A percentile compares a stretch with the other conserved stretches of the same genome.
These are phyloP conservation scores for Sphagnum contortum DNA, from an alignment of 225 moss, liverwort and hornwort genomes.

Conservation along the genomic window DNA sequence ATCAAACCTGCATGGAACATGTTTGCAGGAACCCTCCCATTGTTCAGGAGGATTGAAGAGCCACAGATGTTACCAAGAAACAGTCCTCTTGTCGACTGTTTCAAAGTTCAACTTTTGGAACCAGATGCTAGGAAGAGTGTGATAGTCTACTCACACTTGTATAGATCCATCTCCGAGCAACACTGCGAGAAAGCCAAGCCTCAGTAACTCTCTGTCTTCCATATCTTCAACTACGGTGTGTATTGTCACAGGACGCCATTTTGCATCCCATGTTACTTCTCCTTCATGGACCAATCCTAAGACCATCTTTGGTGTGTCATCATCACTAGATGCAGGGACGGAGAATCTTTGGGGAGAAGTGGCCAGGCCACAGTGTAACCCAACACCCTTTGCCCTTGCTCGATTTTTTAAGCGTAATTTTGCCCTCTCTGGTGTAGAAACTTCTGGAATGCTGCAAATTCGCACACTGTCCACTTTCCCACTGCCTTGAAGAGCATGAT, in stretches of 20 bases:
- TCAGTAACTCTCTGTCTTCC: slow-evolving; percentile 52
- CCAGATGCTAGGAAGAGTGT: too few species aligned
- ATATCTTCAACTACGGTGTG: slow-evolving; percentile 4
- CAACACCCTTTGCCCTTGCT: slow-evolving; percentile 29
- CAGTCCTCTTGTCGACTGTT: neutral
- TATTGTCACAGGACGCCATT: slow-evolving; percentile 66
- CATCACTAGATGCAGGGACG: slow-evolving; percentile 14
- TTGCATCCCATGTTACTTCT: slow-evolving; percentile 90
- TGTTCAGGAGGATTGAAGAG: neutral
- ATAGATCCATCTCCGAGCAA: slow-evolving; percentile 86
- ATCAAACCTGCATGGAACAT: slow-evolving; percentile 53
- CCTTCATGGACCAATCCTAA: slow-evolving; percentile 77
- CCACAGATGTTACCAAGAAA: neutral
- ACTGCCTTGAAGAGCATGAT: too few species aligned
- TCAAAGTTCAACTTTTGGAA: too few species aligned
- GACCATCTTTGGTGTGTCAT: slow-evolving; percentile 47
- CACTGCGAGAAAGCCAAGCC: slow-evolving; percentile 75
- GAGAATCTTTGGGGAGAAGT: slow-evolving; percentile 12
- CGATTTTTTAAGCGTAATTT: slow-evolving; percentile 32
- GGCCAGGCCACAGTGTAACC: slow-evolving; percentile 13
- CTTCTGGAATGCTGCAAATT: slow-evolving; percentile 2
- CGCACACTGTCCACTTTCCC: too few species aligned
- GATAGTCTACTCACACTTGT: slow-evolving; percentile 62
- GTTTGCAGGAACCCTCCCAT: neutral
- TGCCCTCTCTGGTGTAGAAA: slow-evolving; percentile 21